These are phyloP conservation scores for Citropsis articulata DNA, from an alignment of 345 rosid genomes.

Conservation along the genomic window DNA sequence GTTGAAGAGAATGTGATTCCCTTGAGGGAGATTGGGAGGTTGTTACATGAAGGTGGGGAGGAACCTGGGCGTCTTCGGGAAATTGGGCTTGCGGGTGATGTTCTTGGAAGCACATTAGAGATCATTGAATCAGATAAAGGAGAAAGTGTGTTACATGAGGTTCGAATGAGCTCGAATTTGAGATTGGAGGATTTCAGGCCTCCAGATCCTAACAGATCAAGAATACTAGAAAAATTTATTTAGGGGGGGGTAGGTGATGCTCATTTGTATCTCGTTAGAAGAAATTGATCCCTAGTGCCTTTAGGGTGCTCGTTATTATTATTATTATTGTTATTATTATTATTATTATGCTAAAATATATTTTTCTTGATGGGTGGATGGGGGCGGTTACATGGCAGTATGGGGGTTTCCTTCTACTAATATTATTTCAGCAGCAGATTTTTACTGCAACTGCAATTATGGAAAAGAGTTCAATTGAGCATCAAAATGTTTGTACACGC, in stretches of 20 bases:
- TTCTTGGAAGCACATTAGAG: conserved; percentile 73
- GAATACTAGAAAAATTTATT: conserved; percentile 68
- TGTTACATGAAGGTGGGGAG: conserved; percentile 71
- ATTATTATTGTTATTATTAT: not conserved
- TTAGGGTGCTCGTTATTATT: not conserved
- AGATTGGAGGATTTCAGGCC: conserved; percentile 73
- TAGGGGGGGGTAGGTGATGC: conserved; percentile 44
- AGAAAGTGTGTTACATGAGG: conserved; percentile 47
- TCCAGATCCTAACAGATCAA: conserved; percentile 48
- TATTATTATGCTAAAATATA: conserved; percentile 24
- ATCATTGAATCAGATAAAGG: conserved; percentile 58
- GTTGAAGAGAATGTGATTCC: conserved; percentile 47
- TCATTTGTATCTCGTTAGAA: conserved; percentile 28
- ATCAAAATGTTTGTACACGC: not conserved
- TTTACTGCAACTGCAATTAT: conserved; percentile 13
- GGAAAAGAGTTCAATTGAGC: conserved; percentile 26
- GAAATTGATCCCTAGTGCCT: conserved; percentile 24
- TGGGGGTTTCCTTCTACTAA: conserved; percentile 21
- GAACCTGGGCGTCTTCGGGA: conserved; percentile 54
- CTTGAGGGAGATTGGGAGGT: conserved; percentile 53
- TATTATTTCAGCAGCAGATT: conserved; percentile 23
- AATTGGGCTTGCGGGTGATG: conserved; percentile 79
- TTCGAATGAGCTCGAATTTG: conserved; percentile 51
- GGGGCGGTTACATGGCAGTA: not conserved
- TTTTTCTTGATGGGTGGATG: conserved; percentile 28